Evolutionary conservation across 2,329 filamentous ascomycete species (phyloP).

Genomic region (Trichophyton verrucosum): DNA sequence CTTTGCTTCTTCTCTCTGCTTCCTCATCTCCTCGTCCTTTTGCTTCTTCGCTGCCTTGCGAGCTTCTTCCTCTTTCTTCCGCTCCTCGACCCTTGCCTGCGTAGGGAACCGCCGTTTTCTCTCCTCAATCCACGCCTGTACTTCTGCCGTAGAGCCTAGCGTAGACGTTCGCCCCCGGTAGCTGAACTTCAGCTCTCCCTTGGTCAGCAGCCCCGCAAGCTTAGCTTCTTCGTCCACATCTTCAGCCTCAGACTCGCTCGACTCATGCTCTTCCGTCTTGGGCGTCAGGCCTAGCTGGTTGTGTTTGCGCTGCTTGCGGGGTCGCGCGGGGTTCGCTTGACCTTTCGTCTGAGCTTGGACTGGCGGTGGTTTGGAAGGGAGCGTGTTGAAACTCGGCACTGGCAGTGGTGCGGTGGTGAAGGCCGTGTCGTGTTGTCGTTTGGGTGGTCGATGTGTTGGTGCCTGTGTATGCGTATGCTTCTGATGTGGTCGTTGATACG

Average conservation of each 20-base stretch:
- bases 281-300: conserved; percentile 39
- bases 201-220: conserved; percentile 19
- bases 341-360: conserved; percentile 18
- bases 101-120: conserved; percentile 72
- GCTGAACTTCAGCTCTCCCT: conserved; percentile 37
- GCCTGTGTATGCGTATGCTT: no score
- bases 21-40: conserved; percentile 45
- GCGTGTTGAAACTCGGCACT: conserved; percentile 32
- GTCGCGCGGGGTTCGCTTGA: conserved; percentile 19
- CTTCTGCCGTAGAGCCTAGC: conserved; percentile 49
- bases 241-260: conserved; percentile 33
- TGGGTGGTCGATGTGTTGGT: background rate
- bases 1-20: conserved; percentile 24
- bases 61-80: conserved; percentile 34
- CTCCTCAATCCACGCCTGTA: conserved; percentile 69
- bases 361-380: conserved; percentile 31
- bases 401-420: conserved; percentile 26
- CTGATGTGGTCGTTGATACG: background rate
- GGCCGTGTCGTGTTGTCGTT: conserved; percentile 16
- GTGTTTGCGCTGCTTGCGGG: conserved; percentile 31
- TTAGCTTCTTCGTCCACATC: conserved; percentile 36
- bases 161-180: conserved; percentile 44
- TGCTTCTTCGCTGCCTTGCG: conserved; percentile 42
- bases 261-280: conserved; percentile 33
- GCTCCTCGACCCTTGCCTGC: conserved; percentile 46